Percentiles rank a stretch among this genome's conserved stretches.
phyloP scores from a whole-genome alignment of 768 basidiomycete genomes.

The Russula ochroleuca region DNA sequence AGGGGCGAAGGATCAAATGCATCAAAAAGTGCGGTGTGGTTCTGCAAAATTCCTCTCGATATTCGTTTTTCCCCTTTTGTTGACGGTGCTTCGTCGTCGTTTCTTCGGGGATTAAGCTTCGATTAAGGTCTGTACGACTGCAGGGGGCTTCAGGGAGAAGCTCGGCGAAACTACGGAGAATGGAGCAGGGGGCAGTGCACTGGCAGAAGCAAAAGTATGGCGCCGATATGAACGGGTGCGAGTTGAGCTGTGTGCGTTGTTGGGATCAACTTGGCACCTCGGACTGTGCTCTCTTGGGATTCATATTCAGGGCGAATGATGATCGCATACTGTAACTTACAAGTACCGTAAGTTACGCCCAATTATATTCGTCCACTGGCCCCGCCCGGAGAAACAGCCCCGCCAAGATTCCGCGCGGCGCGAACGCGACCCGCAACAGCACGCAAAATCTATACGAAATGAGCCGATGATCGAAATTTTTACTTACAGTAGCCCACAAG shows the following conservation, averaged over 20 bases:
- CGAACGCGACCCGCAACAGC: neutral
- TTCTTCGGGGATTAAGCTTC: neutral
- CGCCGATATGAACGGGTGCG: neutral
- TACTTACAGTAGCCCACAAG: neutral
- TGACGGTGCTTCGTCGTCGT: neutral
- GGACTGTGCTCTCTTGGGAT: neutral
- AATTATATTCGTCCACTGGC: too few relatives aligned
- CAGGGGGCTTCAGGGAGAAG: neutral
- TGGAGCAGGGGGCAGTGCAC: neutral
- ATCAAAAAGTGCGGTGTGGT: too few relatives aligned
- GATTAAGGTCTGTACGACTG: neutral
- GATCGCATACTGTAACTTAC: neutral
- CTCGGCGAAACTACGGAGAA: constrained; percentile 14
- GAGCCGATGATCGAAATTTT: neutral
- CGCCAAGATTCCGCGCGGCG: neutral
- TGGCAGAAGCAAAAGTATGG: neutral
- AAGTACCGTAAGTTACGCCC: neutral
- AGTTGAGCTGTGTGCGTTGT: neutral
- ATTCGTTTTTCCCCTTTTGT: neutral
- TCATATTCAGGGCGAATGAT: neutral
- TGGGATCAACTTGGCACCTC: neutral
- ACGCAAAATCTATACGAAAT: neutral
- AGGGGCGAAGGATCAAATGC: neutral
- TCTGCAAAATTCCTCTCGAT: neutral
- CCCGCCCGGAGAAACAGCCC: neutral